Evolutionary conservation across 768 basidiomycete genomes (phyloP).

Genomic region (Crassisporium funariophilum): DNA sequence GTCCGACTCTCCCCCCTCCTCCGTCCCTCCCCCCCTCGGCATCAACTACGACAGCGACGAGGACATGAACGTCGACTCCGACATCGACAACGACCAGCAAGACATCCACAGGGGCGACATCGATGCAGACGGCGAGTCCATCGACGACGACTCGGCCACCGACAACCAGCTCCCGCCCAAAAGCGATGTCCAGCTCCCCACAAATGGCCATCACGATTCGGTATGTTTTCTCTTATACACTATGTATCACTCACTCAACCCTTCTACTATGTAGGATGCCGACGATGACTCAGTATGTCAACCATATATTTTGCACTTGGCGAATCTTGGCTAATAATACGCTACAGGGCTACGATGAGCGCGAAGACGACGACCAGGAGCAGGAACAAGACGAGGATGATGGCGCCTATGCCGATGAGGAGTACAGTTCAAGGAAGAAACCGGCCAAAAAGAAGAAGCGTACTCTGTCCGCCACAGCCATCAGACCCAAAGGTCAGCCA

Average conservation of each 20-base stretch:
- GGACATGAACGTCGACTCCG: slow-evolving; percentile 76
- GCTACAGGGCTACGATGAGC: slow-evolving; percentile 52
- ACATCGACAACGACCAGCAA: no score
- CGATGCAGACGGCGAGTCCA: slow-evolving; percentile 65
- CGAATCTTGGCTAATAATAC: slow-evolving; percentile 17
- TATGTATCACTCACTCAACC: slow-evolving; percentile 13
- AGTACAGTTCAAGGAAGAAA: slow-evolving; percentile 68
- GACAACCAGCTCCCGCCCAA: slow-evolving; percentile 35
- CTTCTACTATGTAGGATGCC: slow-evolving; percentile 33
- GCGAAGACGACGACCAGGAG: slow-evolving; percentile 64
- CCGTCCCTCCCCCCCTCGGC: slow-evolving; percentile 38
- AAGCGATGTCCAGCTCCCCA: slow-evolving; percentile 24
- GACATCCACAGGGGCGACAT: slow-evolving; percentile 53
- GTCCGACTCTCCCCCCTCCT: slow-evolving; percentile 32
- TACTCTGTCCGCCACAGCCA: slow-evolving; percentile 42
- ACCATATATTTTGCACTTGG: slow-evolving; percentile 17
- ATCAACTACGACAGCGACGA: slow-evolving; percentile 63
- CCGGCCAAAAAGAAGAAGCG: slow-evolving; percentile 68
- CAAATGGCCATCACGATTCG: slow-evolving; percentile 36
- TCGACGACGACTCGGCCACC: slow-evolving; percentile 52
- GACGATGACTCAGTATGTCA: slow-evolving; percentile 63
- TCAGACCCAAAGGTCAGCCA: slow-evolving; percentile 61
- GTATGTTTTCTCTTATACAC: slow-evolving; percentile 33
- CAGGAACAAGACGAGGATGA: slow-evolving; percentile 66
- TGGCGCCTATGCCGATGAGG: slow-evolving; percentile 77